Evolutionary conservation across 768 basidiomycete species (phyloP), one percentile per base, ranked within the genome.

Genomic region (Candolleomyces aberdarensis): DNA sequence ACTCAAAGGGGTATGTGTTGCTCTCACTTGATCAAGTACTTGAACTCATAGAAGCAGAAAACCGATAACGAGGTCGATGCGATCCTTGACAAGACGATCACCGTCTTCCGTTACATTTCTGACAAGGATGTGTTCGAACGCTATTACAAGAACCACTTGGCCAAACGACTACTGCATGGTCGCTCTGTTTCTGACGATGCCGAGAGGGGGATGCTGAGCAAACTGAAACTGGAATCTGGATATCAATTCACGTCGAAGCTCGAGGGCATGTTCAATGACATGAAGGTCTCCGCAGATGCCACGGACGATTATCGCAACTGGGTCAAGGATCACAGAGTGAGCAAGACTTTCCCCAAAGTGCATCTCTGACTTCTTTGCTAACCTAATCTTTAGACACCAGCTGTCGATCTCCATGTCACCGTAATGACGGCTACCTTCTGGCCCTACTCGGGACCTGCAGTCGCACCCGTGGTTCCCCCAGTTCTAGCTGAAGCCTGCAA

Each of bases 201-300:
- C 3, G 97, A 99, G 70, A 89, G 92, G 50, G 93, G 91, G 60
- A 98, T 99, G 95, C 83, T 99, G 1, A 89, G 94, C 50, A 98
- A 97, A 75, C 86, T 99, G 68, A 98, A 98, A 76, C 83, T 96
- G 26, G 96, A 98, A 75, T 96, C 92, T 68, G 96, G 96, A 7
- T 89, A 88, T 67, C 94, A 96, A 70, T 99, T 98, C 74, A 98
- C 97, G 1, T 94, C 96, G 75, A 96, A 96, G 72, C 79, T 98
- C 68, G 96, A 99, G 73, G 96, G 96, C 60, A 99, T 99, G 96
- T 97, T 99, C 84, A 83, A 93, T 65, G 96, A 98, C 70, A 95
- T 99, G 87, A 92, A 87, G 67, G 72, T 96, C 31, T 96, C 94
- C 5, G 74, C 78, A 19, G 97, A 99, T 59, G 87, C 86, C 15